phyloP scores from a whole-genome alignment of 1,139 yeast genomes.

The Yamadazyma diddensiae region DNA sequence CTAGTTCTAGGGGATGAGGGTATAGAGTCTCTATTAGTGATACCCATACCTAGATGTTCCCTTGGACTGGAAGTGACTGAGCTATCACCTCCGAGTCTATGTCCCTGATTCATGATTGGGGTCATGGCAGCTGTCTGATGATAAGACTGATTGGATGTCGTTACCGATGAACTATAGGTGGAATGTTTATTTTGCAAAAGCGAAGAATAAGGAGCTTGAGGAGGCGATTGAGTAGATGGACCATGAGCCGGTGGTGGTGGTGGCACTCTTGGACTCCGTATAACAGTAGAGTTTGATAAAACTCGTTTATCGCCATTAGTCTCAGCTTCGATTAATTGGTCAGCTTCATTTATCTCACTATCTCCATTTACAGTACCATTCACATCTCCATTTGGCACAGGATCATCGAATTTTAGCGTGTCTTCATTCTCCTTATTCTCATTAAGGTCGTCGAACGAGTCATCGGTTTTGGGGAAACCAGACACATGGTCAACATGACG shows the following conservation, averaged over 20 bases:
- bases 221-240: conserved; percentile 3
- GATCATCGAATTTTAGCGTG: conserved; percentile 3
- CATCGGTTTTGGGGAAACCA: conserved; percentile 4
- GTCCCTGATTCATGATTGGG: conserved; percentile 24
- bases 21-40: conserved; percentile 12
- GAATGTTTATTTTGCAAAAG: conserved; percentile 12
- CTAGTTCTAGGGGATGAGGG: conserved; percentile 13
- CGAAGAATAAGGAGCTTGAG: conserved; percentile 11
- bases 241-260: conserved; percentile 8
- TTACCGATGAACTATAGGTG: conserved; percentile 13
- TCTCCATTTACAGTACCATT: not conserved
- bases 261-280: conserved; percentile 23
- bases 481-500: conserved; percentile 7
- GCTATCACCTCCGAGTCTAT: conserved; percentile 3
- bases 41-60: conserved; percentile 27
- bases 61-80: conserved; percentile 22
- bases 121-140: conserved; percentile 36
- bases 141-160: conserved; percentile 17
- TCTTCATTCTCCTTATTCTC: conserved; percentile 8
- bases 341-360: not conserved
- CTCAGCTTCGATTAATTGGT: not conserved
- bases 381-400: conserved; percentile 7
- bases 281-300: conserved; percentile 22
- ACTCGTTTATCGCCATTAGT: conserved; percentile 6
- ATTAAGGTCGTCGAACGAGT: conserved; percentile 6